Conservation (phyloP, 108 stramenopile genomes). For the Nitzschia sp. region DNA sequence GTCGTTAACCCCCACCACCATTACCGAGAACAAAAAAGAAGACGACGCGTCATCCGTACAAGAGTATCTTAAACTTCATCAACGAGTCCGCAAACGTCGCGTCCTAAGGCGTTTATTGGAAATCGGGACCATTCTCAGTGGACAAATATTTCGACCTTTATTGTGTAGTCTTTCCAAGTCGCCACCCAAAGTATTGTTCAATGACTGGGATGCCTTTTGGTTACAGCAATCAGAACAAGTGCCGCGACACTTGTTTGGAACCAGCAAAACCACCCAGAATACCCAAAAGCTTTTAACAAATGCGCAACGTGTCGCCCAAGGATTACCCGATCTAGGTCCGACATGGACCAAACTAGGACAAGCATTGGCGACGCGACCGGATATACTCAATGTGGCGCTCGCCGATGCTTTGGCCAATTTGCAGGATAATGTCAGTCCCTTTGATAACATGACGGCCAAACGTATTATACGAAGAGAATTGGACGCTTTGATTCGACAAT, state of each 20-base stretch:
- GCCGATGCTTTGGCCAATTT: conserved; percentile 6
- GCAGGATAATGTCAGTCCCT: conserved; percentile 49
- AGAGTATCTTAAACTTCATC: not conserved
- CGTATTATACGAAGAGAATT: conserved; percentile 34
- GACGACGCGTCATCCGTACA: not conserved
- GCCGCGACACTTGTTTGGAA: not conserved
- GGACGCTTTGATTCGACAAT: not conserved
- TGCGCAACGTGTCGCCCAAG: not conserved
- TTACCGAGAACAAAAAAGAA: not conserved
- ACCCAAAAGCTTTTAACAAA: not conserved
- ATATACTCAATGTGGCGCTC: not conserved
- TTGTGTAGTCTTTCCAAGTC: not conserved
- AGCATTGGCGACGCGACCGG: not conserved
- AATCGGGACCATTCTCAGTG: not conserved
- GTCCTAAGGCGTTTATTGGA: not conserved
- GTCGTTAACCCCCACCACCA: not conserved
- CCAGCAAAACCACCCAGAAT: not conserved
- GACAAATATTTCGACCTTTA: not conserved
- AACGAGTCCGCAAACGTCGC: not conserved
- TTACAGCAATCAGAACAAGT: not conserved
- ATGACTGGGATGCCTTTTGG: not conserved
- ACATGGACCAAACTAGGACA: not conserved
- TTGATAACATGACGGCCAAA: conserved; percentile 38
- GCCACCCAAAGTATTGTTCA: not conserved
- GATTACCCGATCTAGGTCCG: not conserved